Evolutionary conservation across 1,139 yeast species (phyloP), one percentile per base, ranked within the genome.

Genomic region (Saccharomyces hybrid): DNA sequence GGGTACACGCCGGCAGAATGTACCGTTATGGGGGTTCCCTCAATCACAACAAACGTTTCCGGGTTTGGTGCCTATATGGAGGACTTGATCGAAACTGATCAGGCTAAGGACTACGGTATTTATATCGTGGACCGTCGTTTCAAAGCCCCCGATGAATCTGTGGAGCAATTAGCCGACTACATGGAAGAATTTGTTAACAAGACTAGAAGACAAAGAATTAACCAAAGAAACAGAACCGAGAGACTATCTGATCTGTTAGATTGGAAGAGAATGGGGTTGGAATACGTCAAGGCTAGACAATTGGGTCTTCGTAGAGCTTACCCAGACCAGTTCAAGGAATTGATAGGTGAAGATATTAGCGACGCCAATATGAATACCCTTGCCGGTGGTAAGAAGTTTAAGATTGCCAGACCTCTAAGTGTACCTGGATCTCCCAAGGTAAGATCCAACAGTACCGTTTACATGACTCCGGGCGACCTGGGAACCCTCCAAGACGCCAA

Each of bases 21-120:
- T 77, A 93, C 99, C 0, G 99, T 93, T 41, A 93, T 93, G 99
- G 99, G 99, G 58, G 96, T 93, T 56, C 99, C 99, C 19, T 88
- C 97, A n/a, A 88, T 93, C 67, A 91, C 99, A 27, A 93, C 99
- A 52, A 93, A 93, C 71, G 77, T 93, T 61, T 89, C 97, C 7
- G 99, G 99, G 1, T 93, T 93, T 70, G 99, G 99, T 54, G 95
- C 98, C 64, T 93, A 93, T 75, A 93, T 93, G 98, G 99, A 93
- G 73, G 97, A 93, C 70, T 78, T 93, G 65, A 91, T 93, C 71
- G 98, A 93, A 71, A 88, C 90, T 69, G 64, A 69, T 50, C 73
- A 69, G 56, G 87, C 97, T 31, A 81, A 88, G 59, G 98, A 93
- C 73, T 93, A 93, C 68, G 99, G 99, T 69, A 93, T 93, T 67